Conservation (phyloP, 2,329 filamentous ascomycete species). For the Microsporum ferrugineum region DNA sequence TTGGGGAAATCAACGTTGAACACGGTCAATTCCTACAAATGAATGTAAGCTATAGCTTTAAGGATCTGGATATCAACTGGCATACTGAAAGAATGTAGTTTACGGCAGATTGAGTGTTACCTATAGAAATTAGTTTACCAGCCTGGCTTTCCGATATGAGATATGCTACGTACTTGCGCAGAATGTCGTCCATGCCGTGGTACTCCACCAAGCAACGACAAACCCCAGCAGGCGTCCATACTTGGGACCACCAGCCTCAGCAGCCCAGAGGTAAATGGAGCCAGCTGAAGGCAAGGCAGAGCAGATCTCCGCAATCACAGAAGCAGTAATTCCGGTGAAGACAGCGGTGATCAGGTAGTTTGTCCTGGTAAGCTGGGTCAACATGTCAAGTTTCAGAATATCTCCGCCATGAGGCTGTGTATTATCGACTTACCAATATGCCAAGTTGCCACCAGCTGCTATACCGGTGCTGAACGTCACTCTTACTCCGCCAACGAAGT, state of each 20-base stretch:
- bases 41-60: neutral
- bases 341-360: conserved; percentile 49
- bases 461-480: conserved; percentile 54
- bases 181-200: conserved; percentile 51
- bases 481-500: conserved; percentile 50
- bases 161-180: conserved; percentile 35
- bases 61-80: neutral
- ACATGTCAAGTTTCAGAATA: neutral
- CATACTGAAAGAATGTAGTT: conserved; percentile 44
- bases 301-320: conserved; percentile 50
- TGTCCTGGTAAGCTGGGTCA: conserved; percentile 33
- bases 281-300: conserved; percentile 49
- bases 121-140: conserved; percentile 16
- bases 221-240: conserved; percentile 48
- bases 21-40: conserved; percentile 44
- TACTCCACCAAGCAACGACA: conserved; percentile 54
- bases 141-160: neutral
- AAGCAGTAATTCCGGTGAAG: conserved; percentile 51
- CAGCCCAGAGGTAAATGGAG: conserved; percentile 52
- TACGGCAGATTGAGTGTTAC: conserved; percentile 41
- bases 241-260: conserved; percentile 45
- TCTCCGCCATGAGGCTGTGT: neutral
- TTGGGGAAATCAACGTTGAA: conserved; percentile 47
- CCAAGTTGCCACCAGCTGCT: conserved; percentile 48
- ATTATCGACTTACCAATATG: conserved; percentile 42